These are phyloP conservation scores for Pluteus cervinus DNA, from an alignment of 768 basidiomycete species.

Conservation along the genomic window DNA sequence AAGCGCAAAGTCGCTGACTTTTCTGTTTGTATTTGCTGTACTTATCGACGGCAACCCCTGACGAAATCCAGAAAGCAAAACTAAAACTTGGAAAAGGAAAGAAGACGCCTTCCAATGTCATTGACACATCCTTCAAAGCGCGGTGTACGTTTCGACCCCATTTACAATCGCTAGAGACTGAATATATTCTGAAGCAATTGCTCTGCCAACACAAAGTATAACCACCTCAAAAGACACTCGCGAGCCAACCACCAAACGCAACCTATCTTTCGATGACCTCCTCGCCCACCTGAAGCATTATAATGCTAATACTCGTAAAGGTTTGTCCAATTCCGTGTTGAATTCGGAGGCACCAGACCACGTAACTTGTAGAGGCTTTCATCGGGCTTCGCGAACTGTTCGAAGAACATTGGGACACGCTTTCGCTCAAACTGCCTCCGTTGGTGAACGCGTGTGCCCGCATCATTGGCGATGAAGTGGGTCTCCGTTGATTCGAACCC, in stretches of 20 bases:
- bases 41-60: constrained; percentile 3
- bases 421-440: constrained; percentile 44
- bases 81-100: constrained; percentile 97
- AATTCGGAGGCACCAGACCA: neutral
- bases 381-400: constrained; percentile 69
- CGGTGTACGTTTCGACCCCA: constrained; percentile 82
- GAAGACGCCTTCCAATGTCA: constrained; percentile 70
- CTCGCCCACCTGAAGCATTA: constrained; percentile 80
- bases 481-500: constrained; percentile 10
- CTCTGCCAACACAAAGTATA: constrained; percentile 82
- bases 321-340: constrained; percentile 25
- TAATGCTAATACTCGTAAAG: constrained; percentile 69
- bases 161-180: no score
- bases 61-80: constrained; percentile 73
- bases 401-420: constrained; percentile 49
- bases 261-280: constrained; percentile 72
- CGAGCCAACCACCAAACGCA: constrained; percentile 70
- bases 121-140: constrained; percentile 95
- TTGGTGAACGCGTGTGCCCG: constrained; percentile 61
- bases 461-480: constrained; percentile 77
- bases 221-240: constrained; percentile 44
- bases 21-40: constrained; percentile 37
- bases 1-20: constrained; percentile 89
- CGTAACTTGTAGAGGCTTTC: constrained; percentile 59
- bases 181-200: no score